Base-by-base conservation (phyloP, 257 asterid species). In the Solanum pennellii region DNA sequence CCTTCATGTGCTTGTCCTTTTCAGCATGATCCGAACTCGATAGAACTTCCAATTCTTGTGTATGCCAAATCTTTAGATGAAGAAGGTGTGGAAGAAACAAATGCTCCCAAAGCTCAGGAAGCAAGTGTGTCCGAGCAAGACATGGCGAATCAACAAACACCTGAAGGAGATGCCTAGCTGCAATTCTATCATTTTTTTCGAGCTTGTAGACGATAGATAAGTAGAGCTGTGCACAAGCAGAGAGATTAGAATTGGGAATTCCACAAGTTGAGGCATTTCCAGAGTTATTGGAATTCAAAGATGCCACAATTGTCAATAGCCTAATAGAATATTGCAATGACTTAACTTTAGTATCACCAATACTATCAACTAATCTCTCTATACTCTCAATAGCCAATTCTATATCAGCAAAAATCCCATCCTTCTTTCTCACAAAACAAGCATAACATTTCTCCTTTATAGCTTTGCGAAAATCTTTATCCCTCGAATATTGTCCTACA, bases 21-120 rank as follows among this genome's bases (percentile, higher is more conserved):
- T 91, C 93, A 9, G 47, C 65, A n/a, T 84, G 87, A 12, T 87
- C 86, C 6, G 91, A 91, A 59, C 66, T 86, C 6, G 93, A 86
- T 18, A 90, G 83, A 68, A 86, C 75, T 27, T 93, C 94, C 85
- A 94, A 91, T 90, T 96, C 95, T 29, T 89, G 93, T 7, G 86
- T 83, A 85, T 87, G 91, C 99, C 99, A 95, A 88, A 94, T 90
- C 98, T 94, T 95, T 83, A 96, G 89, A 83, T 96, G 99, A 59
- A 96, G 99, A 72, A 96, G 96, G 83, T 95, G 98, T 0, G 99
- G 99, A 12, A 96, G 96, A 88, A 96, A 95, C 60, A 96, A 88
- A 88, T 96, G 97, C 82, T 94, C 96, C 99, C 99, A 95, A 66
- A 96, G 89, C 25, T 94, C 94, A 20, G 96, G 96, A 35, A 96